Base-by-base conservation (phyloP, 2,329 filamentous ascomycete genomes). In the Pseudogymnoascus verrucosus region DNA sequence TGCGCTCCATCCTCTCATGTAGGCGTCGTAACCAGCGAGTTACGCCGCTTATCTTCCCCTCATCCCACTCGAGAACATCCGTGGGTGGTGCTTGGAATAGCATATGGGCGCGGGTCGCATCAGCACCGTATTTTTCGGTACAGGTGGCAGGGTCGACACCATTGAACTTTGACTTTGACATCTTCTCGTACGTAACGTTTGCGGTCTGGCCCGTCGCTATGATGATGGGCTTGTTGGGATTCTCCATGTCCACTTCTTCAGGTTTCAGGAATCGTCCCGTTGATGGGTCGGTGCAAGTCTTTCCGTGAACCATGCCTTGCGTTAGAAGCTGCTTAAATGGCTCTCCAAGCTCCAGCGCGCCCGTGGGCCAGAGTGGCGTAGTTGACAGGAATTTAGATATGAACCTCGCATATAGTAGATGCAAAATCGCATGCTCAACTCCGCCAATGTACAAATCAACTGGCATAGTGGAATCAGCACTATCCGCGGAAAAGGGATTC, bases 151-250 rank as follows among this genome's bases (percentile, higher is more conserved):
- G 92, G 71, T 96, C 91, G 5, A 96, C 90, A 26, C 92, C 92
- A 71, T 96, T 96, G 77, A 95, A 82, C 75, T 96, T 96, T 70
- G 90, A 96, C 77, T 96, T 96, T 40, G 90, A 95, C 92, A 96
- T 96, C 73, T 96, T 96, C 74, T 96, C 91, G 69, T 84, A 96
- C 1, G 84, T 87, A 16, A 91, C 76, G 28, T 78, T 82, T 1
- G 89, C 85, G 0, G 72, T 70, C 59, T 82, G 76, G 3, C 85
- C 84, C 0, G 85, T 89, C 0, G 82, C 80, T 16, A 79, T 79
- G n/a, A 95, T 82, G 62, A 79, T 78, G 0, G 89, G 89, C 11
- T 77, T 76, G 0, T 78, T 76, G 0, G 82, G 78, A 42, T 83
- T 79, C 3, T 78, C 80, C 4, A 88, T 69, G 67, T 93, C 86